phyloP scores from a whole-genome alignment of 805 yeast species.

The Kazachstania psychrophila region DNA sequence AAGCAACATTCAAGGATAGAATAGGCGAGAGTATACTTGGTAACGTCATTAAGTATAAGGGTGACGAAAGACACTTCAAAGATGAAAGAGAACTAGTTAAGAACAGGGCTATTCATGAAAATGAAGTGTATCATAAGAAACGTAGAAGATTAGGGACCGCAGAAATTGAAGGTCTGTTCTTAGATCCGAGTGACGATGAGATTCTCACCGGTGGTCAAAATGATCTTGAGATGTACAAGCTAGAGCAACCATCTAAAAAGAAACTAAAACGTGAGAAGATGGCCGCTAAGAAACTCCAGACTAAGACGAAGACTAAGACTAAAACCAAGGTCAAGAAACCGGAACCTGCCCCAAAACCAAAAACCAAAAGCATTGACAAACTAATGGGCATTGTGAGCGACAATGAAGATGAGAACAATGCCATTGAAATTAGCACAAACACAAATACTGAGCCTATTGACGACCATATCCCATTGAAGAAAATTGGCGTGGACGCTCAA shows the following conservation, averaged over 20 bases:
- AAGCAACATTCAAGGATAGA: conserved; percentile 56
- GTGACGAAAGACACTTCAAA: conserved; percentile 64
- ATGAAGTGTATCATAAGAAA: conserved; percentile 24
- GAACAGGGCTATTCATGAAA: conserved; percentile 45
- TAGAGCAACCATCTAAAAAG: conserved; percentile 15
- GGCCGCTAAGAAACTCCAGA: neutral
- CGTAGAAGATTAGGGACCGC: conserved; percentile 10
- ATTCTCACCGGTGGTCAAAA: conserved; percentile 15
- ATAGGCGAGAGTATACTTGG: conserved; percentile 70
- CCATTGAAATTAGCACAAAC: neutral
- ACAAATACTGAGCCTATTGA: neutral
- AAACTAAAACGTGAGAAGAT: conserved; percentile 7
- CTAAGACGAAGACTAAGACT: conserved; percentile 3
- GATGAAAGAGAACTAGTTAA: conserved; percentile 60
- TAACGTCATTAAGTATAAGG: conserved; percentile 65
- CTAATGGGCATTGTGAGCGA: conserved; percentile 6
- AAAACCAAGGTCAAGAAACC: neutral
- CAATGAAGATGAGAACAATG: conserved; percentile 13
- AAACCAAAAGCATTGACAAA: conserved; percentile 1
- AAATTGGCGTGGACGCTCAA: conserved; percentile 25
- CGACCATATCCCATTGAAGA: conserved; percentile 6
- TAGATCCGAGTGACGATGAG: conserved; percentile 19
- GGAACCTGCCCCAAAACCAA: neutral
- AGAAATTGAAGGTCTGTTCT: conserved; percentile 11
- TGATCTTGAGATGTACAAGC: conserved; percentile 14